A percentile compares a stretch with the other conserved stretches of the same genome.
Conservation (phyloP, 2,329 filamentous ascomycete genomes). For the Arthroderma sp. region DNA sequence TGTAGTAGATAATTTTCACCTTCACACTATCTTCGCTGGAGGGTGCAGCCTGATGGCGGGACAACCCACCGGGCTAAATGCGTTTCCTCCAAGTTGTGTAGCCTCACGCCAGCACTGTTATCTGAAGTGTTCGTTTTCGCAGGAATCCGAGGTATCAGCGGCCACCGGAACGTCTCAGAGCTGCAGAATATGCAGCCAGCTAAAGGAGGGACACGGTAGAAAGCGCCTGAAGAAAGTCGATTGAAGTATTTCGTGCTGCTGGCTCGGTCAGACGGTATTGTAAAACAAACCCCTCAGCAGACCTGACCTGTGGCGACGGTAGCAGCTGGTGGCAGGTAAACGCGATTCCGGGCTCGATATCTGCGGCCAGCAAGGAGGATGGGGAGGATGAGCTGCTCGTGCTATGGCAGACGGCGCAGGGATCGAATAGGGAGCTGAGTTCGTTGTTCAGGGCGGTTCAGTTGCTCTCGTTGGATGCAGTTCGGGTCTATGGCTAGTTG, state of each 20-base stretch:
- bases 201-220: background rate
- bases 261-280: background rate
- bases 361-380: background rate
- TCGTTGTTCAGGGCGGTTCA: background rate
- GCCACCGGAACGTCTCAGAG: background rate
- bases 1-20: background rate
- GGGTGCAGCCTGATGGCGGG: background rate
- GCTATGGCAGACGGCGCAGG: background rate
- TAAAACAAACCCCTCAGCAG: background rate
- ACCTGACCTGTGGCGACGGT: background rate
- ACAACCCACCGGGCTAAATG: slow-evolving; percentile 2
- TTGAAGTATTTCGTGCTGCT: background rate
- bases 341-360: background rate
- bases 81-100: slow-evolving; percentile 2
- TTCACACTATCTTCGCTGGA: background rate
- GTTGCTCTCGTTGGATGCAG: background rate
- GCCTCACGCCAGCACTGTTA: background rate
- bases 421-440: background rate
- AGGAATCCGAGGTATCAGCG: background rate
- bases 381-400: background rate
- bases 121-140: background rate
- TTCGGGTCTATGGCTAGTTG: background rate
- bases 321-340: background rate
- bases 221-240: too few relatives aligned
- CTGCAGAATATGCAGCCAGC: background rate